Evolutionary conservation across 306 rosid genomes (phyloP).

Genomic region (Vicia villosa): DNA sequence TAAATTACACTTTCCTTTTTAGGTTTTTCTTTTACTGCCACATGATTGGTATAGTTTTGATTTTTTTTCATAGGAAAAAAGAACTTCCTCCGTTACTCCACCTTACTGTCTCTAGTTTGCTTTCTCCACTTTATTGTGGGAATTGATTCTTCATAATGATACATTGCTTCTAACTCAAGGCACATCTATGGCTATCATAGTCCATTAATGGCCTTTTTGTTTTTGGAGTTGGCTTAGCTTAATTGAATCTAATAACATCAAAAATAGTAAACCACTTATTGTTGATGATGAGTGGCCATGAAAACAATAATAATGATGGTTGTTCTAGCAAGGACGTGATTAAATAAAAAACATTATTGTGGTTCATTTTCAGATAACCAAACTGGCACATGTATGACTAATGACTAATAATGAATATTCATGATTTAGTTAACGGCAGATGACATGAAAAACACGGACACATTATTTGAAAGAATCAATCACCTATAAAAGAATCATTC

Average conservation of each 20-base stretch:
- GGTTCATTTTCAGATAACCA: not conserved
- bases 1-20: not conserved
- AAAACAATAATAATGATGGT: too few species aligned
- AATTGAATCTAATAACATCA: not conserved
- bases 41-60: too few species aligned
- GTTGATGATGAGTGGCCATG: not conserved
- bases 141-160: slow-evolving; percentile 28
- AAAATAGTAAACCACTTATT: not conserved
- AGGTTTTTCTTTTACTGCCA: too few species aligned
- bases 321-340: too few species aligned
- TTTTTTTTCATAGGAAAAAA: too few species aligned
- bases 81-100: too few species aligned
- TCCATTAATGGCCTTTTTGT: not conserved
- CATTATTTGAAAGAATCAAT: slow-evolving; percentile 27
- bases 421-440: slow-evolving; percentile 7
- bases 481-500: slow-evolving; percentile 24
- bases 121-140: slow-evolving; percentile 31
- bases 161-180: not conserved
- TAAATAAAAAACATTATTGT: too few species aligned
- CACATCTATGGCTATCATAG: not conserved
- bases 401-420: not conserved
- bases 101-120: not conserved
- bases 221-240: not conserved
- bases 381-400: not conserved
- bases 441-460: not conserved